Evolutionary conservation across 2,329 filamentous ascomycete genomes (phyloP).

Genomic region (Xylariaceae sp.): DNA sequence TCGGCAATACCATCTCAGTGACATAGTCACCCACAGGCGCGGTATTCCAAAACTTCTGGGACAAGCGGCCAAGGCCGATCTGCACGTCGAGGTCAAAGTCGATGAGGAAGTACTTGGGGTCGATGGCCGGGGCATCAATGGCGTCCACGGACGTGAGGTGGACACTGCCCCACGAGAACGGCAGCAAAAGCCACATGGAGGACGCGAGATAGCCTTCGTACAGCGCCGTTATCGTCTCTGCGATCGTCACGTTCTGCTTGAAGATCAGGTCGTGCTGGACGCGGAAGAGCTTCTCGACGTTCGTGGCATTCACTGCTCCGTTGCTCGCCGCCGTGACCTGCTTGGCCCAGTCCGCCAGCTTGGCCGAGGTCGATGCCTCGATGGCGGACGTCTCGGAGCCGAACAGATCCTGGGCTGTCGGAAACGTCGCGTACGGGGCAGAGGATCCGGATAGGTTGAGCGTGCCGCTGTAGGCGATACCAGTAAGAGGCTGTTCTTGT

Average conservation of each 20-base stretch:
- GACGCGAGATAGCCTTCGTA: constrained; percentile 43
- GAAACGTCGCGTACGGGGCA: constrained; percentile 43
- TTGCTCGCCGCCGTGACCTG: constrained; percentile 36
- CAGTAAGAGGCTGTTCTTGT: constrained; percentile 53
- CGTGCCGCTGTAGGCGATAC: constrained; percentile 35
- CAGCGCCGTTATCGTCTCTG: constrained; percentile 51
- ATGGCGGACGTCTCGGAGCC: constrained; percentile 35
- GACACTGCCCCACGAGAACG: constrained; percentile 49
- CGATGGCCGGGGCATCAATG: constrained; percentile 44
- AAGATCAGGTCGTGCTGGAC: constrained; percentile 57
- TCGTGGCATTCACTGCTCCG: constrained; percentile 37
- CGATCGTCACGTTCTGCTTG: constrained; percentile 50
- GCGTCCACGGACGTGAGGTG: constrained; percentile 47
- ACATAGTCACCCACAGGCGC: constrained; percentile 34
- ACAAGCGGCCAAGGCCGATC: constrained; percentile 38
- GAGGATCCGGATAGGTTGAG: constrained; percentile 28
- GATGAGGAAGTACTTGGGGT: constrained; percentile 44
- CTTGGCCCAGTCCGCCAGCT: constrained; percentile 41
- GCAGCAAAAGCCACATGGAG: constrained; percentile 46
- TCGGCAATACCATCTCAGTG: constrained; percentile 29
- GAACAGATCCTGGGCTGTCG: constrained; percentile 45
- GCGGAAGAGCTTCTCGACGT: constrained; percentile 48
- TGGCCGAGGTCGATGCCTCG: constrained; percentile 33
- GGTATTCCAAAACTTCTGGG: constrained; percentile 42
- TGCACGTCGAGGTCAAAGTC: constrained; percentile 45